Base-by-base conservation (phyloP, 176 grass and related monocot species). In the Poa annua region DNA sequence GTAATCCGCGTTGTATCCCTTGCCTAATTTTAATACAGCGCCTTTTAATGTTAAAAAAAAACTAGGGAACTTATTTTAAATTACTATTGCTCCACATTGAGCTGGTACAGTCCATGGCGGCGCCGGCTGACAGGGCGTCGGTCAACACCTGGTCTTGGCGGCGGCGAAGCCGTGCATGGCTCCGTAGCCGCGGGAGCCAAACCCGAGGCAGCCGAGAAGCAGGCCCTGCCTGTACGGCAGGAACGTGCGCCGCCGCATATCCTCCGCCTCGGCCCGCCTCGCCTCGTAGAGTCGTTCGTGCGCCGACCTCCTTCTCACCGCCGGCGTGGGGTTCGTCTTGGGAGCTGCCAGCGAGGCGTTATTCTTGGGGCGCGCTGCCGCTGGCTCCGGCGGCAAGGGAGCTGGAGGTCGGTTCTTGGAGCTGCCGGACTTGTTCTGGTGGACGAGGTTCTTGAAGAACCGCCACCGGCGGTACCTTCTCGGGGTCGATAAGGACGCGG, bases 221-320 rank as follows among this genome's bases (percentile, higher is more conserved):
- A 84, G 38, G 4, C 92, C 90, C 78, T 92, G 92, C 44, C 86
- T 79, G 82, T 98, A 98, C 6, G 95, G 92, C 72, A 94, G 38
- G 90, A 93, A 98, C 20, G 92, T 98, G 76, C 90, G 88, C 86
- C 84, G 90, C 72, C 92, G 87, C 95, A 94, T 91, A 79, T 93
- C 95, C 79, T 91, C 90, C 9, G 84, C 86, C 69, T 98, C 90
- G 1, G 95, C 92, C 3, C 92, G 83, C 74, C 90, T 85, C 72
- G 88, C 75, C 57, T 89, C 84, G 84, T 98, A 98, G 29, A 89
- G 84, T 33, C 86, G 74, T 88, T 91, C 88, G 49, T 98, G 95
- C 11, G 88, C 86, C 12, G 86, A 92, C 11, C 66, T 76, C 65
- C 77, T 57, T 63, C 75, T 78, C 12, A 63, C 35, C 71, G 77